Evolutionary conservation across 208 protist genomes (phyloP).

Genomic region (Acanthamoeba quina): DNA sequence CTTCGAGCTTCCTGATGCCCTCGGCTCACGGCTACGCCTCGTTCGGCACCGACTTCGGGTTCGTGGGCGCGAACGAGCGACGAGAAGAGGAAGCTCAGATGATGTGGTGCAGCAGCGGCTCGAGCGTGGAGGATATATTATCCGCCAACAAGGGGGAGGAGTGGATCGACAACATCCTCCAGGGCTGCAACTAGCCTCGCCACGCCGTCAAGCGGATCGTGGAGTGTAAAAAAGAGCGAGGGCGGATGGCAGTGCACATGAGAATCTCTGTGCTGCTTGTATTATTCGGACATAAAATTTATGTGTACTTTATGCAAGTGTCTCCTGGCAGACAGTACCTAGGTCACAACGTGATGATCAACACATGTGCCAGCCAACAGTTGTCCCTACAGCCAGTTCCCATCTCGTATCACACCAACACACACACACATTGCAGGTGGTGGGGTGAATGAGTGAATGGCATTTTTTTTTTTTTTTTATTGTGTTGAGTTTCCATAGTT

Average conservation of each 20-base stretch:
- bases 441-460: too few relatives aligned
- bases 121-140: constrained; percentile 7
- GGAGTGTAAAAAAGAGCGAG: neutral
- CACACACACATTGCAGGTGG: too few relatives aligned
- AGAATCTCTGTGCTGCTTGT: neutral
- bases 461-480: too few relatives aligned
- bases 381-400: too few relatives aligned
- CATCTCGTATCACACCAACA: too few relatives aligned
- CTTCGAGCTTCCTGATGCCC: neutral
- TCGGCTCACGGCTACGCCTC: neutral
- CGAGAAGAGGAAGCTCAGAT: constrained; percentile 17
- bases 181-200: neutral
- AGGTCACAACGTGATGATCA: too few relatives aligned
- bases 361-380: too few relatives aligned
- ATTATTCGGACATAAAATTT: too few relatives aligned
- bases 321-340: too few relatives aligned
- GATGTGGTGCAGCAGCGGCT: constrained; percentile 27
- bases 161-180: constrained; percentile 14
- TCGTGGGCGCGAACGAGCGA: neutral
- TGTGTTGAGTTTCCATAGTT: too few relatives aligned
- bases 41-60: neutral
- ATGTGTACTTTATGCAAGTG: too few relatives aligned
- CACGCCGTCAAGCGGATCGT: too few relatives aligned
- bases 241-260: neutral
- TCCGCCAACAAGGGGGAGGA: constrained; percentile 26